Evolutionary conservation across 192 early-diverging fungal genomes (phyloP).

Genomic region (Lunasporangiospora selenospora): DNA sequence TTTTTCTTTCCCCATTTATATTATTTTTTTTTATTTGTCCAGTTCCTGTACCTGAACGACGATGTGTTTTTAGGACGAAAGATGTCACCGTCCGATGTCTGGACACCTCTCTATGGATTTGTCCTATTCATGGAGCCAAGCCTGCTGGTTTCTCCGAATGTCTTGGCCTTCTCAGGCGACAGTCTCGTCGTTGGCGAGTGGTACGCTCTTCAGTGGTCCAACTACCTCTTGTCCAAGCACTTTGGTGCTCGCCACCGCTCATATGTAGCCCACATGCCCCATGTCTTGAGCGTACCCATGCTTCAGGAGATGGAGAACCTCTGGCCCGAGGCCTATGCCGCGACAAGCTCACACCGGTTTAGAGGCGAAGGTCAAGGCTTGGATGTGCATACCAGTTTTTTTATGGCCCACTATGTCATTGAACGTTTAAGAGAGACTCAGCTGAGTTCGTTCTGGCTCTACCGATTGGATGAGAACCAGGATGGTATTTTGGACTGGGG

Average conservation of each 20-base stretch:
- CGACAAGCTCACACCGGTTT: constrained; percentile 49
- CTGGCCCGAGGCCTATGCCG: constrained; percentile 34
- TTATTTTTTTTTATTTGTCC: too few species aligned
- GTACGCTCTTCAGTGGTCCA: constrained; percentile 40
- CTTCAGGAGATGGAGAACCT: constrained; percentile 36
- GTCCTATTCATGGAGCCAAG: constrained; percentile 43
- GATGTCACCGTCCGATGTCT: constrained; percentile 23
- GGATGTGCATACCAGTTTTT: constrained; percentile 39
- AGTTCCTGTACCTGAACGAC: constrained; percentile 52
- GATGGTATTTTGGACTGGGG: constrained; percentile 32
- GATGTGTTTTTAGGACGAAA: constrained; percentile 39
- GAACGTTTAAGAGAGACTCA: constrained; percentile 46
- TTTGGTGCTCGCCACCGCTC: constrained; percentile 38
- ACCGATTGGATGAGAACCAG: constrained; percentile 39
- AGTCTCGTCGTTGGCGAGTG: constrained; percentile 30
- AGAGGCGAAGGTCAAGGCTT: constrained; percentile 21
- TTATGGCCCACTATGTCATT: constrained; percentile 48
- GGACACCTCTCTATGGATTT: constrained; percentile 48
- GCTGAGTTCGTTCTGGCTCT: constrained; percentile 39
- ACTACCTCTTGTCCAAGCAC: constrained; percentile 38
- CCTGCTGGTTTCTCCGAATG: constrained; percentile 29
- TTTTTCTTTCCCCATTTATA: too few species aligned
- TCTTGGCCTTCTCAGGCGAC: background rate
- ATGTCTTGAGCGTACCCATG: constrained; percentile 33
- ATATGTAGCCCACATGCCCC: constrained; percentile 44